Evolutionary conservation across 306 rosid species (phyloP), one percentile per base, ranked within the genome.

Genomic region (Cucurbita argyrosperma): DNA sequence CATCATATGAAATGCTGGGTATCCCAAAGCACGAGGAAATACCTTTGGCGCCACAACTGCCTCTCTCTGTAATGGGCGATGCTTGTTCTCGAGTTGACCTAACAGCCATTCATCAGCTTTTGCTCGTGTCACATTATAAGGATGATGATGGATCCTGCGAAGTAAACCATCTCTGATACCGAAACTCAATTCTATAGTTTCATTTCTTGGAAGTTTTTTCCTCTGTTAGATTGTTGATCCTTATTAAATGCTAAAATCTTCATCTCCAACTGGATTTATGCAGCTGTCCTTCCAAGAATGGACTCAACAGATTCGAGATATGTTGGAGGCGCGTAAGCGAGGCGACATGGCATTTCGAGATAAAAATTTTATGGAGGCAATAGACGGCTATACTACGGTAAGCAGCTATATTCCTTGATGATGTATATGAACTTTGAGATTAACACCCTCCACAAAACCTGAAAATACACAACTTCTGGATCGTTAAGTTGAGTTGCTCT

Each of bases 271-370:
- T 75, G 76, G 56, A 45, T 42, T 38, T 30, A 50, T 58, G n/a
- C 38, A 87, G 89, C 79, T 89, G 67, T 91, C 90, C 76, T 91
- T 89, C 87, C 96, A 89, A 87, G 97, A 86, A 76, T 91, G 96
- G 93, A 89, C 90, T 15, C 96, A 87, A 65, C 93, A 86, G 71
- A 86, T 87, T 78, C 84, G 88, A 80, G 96, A 91, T 76, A 84
- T 87, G 90, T 77, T 87, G 80, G 90, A 81, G 78, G 93, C 92
- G 43, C 80, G 96, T 80, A 89, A 87, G 82, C 86, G 84, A 39
- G 92, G 91, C 9, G 93, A 91, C 84, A 66, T 86, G 79, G 90
- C 92, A 63, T 89, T 89, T 49, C 92, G 91, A 35, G 96, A 87
- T 74, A 84, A 77, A 84, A 90, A 89, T 83, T 84, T 87, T 60